Evolutionary conservation across 1,139 yeast species (phyloP).

Genomic region (Geotrichum carabidarum): DNA sequence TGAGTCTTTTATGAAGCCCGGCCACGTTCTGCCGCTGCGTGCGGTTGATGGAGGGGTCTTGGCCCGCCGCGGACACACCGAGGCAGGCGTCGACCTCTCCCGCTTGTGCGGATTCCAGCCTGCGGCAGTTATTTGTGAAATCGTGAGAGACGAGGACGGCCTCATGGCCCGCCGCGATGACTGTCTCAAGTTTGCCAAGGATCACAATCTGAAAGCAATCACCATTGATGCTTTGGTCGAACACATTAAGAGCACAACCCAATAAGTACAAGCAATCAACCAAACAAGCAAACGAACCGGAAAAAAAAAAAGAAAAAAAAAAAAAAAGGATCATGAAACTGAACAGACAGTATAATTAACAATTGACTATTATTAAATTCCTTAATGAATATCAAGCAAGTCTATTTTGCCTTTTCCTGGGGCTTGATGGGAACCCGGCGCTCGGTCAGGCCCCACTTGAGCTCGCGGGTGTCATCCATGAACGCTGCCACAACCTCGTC

Average conservation of each 20-base stretch:
- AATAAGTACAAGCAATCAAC: not conserved
- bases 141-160: slow-evolving; percentile 90
- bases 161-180: slow-evolving; percentile 92
- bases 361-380: not conserved
- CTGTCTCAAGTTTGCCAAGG: slow-evolving; percentile 63
- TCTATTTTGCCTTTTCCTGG: slow-evolving; percentile 31
- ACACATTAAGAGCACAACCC: slow-evolving; percentile 39
- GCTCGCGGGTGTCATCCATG: slow-evolving; percentile 75
- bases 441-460: slow-evolving; percentile 65
- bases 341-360: not conserved
- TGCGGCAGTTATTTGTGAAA: slow-evolving; percentile 89
- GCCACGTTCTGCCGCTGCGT: slow-evolving; percentile 87
- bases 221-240: slow-evolving; percentile 74
- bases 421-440: slow-evolving; percentile 65
- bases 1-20: slow-evolving; percentile 77
- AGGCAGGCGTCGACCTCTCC: slow-evolving; percentile 90
- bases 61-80: slow-evolving; percentile 93
- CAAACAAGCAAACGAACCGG: not conserved
- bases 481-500: slow-evolving; percentile 62
- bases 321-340: not conserved
- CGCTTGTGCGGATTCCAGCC: slow-evolving; percentile 71
- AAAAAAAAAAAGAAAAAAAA: not conserved
- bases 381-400: not conserved
- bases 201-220: slow-evolving; percentile 63
- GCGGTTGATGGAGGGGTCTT: slow-evolving; percentile 83